phyloP scores from a whole-genome alignment of 1,284 basidiomycete species.

The Sporisorium sorghi region DNA sequence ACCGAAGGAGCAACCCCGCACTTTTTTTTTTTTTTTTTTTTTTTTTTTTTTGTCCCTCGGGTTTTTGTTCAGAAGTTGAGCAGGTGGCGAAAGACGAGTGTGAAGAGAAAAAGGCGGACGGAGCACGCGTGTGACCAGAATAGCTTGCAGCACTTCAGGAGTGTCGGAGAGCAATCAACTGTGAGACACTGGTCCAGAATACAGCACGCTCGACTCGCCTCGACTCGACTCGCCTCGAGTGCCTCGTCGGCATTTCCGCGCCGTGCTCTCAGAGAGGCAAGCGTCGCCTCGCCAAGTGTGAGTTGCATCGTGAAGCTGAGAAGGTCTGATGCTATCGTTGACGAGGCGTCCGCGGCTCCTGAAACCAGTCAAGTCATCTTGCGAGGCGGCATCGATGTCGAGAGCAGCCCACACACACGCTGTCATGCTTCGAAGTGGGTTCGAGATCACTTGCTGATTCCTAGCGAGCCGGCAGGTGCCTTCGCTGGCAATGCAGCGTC shows the following conservation, averaged over 20 bases:
- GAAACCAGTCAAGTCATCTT: background rate
- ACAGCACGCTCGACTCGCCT: background rate
- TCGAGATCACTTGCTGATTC: background rate
- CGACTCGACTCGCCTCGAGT: background rate
- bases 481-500: background rate
- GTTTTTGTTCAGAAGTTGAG: background rate
- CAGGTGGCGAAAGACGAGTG: background rate
- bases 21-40: background rate
- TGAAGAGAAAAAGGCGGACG: background rate
- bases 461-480: background rate
- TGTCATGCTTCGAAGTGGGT: too few species aligned
- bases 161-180: background rate
- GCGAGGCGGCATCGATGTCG: too few species aligned
- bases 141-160: background rate
- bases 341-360: background rate
- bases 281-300: too few species aligned
- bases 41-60: background rate
- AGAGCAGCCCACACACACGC: background rate
- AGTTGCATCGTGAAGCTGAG: too few species aligned
- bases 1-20: background rate
- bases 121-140: slow-evolving; percentile 1
- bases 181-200: slow-evolving; percentile 6
- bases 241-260: background rate
- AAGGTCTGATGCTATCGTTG: background rate
- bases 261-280: background rate